Conservation (phyloP, 106 monocot genomes). For the Allium sativum region DNA sequence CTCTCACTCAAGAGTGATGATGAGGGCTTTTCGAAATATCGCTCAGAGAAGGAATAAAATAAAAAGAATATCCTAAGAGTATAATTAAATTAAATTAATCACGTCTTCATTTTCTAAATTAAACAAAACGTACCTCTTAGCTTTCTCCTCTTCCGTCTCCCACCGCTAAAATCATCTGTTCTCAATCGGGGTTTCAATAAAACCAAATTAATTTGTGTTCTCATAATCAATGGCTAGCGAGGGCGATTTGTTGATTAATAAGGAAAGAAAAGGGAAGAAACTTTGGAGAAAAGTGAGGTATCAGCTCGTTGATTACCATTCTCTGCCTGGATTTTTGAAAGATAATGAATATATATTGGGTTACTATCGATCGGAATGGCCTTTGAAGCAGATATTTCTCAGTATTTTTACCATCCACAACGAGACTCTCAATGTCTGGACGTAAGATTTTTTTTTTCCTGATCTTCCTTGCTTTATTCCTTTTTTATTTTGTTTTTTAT, state of each 20-base stretch:
- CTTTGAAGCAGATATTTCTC: constrained; percentile 30
- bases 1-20: no score
- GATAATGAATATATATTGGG: constrained; percentile 42
- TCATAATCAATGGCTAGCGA: not conserved
- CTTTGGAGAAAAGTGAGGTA: constrained; percentile 8
- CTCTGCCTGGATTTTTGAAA: constrained; percentile 30
- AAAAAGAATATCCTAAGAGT: no score
- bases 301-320: constrained; percentile 39
- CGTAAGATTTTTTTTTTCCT: constrained; percentile 17
- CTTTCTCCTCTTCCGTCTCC: not conserved
- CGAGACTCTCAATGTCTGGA: constrained; percentile 54
- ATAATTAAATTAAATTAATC: no score
- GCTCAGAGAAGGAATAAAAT: no score
- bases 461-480: no score
- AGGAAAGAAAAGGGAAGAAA: constrained; percentile 4
- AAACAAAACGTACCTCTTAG: not conserved
- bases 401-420: constrained; percentile 51
- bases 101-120: no score
- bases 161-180: not conserved
- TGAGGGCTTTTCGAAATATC: no score
- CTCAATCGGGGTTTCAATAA: constrained; percentile 4
- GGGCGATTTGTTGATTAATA: not conserved
- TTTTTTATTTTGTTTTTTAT: no score
- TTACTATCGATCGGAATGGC: constrained; percentile 44
- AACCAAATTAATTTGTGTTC: not conserved